These are phyloP conservation scores for Sarocladiaceae sp. DNA, from an alignment of 2,329 filamentous ascomycete genomes.

Conservation along the genomic window DNA sequence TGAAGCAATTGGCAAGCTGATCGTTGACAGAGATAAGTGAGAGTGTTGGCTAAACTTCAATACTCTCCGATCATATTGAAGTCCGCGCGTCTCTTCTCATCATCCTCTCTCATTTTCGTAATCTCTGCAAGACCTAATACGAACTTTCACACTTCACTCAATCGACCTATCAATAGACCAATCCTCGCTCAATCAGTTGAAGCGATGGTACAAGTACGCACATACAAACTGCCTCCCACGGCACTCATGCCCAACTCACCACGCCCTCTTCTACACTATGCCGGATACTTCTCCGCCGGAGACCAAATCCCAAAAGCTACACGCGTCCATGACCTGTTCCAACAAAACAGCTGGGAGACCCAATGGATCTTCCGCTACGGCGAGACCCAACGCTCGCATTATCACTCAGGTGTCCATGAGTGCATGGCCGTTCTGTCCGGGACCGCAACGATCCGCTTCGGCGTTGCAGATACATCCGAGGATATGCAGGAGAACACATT, in stretches of 20 bases:
- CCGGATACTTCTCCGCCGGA: constrained; percentile 27
- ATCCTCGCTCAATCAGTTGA: no score
- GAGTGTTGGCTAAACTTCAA: no score
- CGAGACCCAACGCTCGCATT: constrained; percentile 49
- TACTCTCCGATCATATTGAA: no score
- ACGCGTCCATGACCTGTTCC: constrained; percentile 39
- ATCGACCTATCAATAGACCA: no score
- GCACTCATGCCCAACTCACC: constrained; percentile 46
- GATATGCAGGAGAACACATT: constrained; percentile 35
- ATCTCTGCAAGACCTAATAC: no score
- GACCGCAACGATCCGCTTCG: constrained; percentile 48
- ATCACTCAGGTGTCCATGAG: constrained; percentile 53
- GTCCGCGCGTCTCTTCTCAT: no score
- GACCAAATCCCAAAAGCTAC: constrained; percentile 32
- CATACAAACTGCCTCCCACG: constrained; percentile 38
- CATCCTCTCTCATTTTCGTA: no score
- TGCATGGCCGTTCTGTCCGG: constrained; percentile 54
- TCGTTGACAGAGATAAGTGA: no score
- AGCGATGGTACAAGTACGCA: constrained; percentile 22
- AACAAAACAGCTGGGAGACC: constrained; percentile 44
- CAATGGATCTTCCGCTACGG: constrained; percentile 57
- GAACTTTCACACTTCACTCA: no score
- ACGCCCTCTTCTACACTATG: constrained; percentile 49
- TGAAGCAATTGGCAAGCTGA: no score
- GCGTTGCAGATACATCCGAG: constrained; percentile 42